These are phyloP conservation scores for Xerocomus nothofagi DNA, from an alignment of 1,284 basidiomycete species.

Conservation along the genomic window DNA sequence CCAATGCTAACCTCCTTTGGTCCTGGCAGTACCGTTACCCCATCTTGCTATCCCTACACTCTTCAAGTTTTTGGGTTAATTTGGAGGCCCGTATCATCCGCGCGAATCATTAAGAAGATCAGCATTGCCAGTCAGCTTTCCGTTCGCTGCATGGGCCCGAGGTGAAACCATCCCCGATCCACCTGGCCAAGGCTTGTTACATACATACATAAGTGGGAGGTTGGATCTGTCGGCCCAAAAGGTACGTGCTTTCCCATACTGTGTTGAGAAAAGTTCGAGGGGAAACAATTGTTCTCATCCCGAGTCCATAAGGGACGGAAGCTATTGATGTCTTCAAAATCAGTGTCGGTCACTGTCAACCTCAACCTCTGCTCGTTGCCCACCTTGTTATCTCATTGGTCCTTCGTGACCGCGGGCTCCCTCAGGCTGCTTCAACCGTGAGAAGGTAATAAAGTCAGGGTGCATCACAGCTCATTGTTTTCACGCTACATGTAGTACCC, in stretches of 20 bases:
- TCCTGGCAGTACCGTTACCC: not conserved
- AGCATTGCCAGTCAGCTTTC: not conserved
- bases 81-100: not conserved
- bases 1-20: not conserved
- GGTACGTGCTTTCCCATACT: not conserved
- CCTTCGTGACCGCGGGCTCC: no score
- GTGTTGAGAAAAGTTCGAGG: not conserved
- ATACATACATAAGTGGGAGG: not conserved
- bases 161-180: not conserved
- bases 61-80: not conserved
- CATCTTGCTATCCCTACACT: not conserved
- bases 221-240: not conserved
- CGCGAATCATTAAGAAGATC: not conserved
- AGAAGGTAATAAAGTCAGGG: not conserved
- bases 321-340: not conserved
- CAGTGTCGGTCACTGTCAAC: not conserved
- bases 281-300: not conserved
- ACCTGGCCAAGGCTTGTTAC: not conserved
- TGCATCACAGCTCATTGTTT: no score
- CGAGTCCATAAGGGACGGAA: not conserved
- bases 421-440: no score
- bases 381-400: not conserved
- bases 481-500: slow-evolving; percentile 14
- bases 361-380: not conserved
- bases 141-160: not conserved